These are phyloP conservation scores for Penicillium sp. DNA, from an alignment of 2,329 filamentous ascomycete genomes.

Conservation along the genomic window DNA sequence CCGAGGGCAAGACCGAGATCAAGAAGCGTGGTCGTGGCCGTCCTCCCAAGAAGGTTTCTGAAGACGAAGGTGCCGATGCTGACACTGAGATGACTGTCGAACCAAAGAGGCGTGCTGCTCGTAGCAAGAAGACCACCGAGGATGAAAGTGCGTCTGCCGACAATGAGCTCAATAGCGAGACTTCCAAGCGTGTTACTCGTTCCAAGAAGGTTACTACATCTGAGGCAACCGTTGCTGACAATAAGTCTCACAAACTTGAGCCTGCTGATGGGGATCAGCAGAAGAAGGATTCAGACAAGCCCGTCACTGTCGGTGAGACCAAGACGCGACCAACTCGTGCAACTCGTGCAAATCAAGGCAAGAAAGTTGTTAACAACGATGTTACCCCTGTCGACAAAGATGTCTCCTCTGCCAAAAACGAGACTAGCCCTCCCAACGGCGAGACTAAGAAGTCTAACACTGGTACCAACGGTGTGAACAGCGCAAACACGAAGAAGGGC, in stretches of 20 bases:
- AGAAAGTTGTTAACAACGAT: neutral
- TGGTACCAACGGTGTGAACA: neutral
- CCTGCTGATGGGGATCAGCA: neutral
- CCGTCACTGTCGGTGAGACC: neutral
- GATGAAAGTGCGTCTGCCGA: too few species aligned
- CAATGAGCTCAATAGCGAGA: too few species aligned
- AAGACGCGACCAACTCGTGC: neutral
- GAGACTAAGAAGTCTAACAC: neutral
- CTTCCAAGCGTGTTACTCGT: neutral
- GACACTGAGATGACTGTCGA: neutral
- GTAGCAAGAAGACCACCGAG: neutral
- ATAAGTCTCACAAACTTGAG: neutral
- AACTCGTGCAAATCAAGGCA: neutral
- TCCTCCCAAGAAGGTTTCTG: neutral
- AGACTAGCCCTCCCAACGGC: neutral
- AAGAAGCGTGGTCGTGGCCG: neutral
- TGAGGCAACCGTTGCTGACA: neutral
- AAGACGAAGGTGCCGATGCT: neutral
- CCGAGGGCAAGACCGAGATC: neutral
- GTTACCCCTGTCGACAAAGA: neutral
- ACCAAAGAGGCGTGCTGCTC: neutral
- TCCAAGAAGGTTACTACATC: neutral
- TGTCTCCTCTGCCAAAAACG: neutral
- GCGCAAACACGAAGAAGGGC: neutral
- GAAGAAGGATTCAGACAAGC: neutral